Conservation (phyloP, 441 rosid genomes). For the Eutrema salsugineum region DNA sequence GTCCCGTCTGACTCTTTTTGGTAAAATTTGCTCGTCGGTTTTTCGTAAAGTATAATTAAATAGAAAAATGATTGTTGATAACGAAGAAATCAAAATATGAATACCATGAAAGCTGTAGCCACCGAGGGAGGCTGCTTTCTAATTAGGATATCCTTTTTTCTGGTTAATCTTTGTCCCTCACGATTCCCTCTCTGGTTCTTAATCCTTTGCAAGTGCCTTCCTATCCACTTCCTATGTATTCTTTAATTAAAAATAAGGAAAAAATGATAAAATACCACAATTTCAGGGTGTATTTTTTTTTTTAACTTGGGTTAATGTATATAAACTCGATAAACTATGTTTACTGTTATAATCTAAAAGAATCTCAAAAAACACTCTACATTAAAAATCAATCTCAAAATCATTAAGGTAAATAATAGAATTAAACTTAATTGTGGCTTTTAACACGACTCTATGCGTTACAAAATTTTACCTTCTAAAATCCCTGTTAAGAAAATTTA, state of each 20-base stretch:
- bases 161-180: constrained; percentile 2
- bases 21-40: not conserved
- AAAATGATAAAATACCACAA: not conserved
- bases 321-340: no score
- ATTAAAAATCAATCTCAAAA: not conserved
- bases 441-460: not conserved
- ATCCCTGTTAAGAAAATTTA: not conserved
- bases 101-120: not conserved
- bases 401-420: not conserved
- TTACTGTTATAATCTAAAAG: not conserved
- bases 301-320: not conserved
- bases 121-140: constrained; percentile 8
- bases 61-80: not conserved
- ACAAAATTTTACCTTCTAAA: not conserved
- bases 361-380: not conserved
- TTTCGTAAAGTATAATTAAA: not conserved
- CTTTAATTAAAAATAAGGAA: not conserved
- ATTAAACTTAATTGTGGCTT: not conserved
- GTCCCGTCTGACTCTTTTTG: not conserved
- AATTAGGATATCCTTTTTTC: not conserved
- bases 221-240: not conserved
- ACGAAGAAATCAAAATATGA: not conserved
- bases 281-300: not conserved
- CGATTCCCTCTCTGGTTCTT: constrained; percentile 5
- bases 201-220: not conserved